phyloP scores from a whole-genome alignment of 441 rosid species.

The Raphanus hybrid region DNA sequence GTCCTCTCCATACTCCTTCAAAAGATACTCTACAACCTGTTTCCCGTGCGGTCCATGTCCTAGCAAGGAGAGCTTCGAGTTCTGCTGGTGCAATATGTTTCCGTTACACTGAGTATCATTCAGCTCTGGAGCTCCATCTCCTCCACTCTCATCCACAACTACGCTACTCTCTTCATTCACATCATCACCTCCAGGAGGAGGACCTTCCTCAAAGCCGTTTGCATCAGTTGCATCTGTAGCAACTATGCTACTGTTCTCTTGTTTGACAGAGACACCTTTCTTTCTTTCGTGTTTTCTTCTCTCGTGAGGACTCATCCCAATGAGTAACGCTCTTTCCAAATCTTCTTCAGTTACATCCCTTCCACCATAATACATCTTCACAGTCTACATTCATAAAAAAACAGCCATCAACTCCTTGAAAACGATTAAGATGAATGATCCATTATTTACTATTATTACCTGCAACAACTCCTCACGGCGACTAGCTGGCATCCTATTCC shows the following conservation, averaged over 20 bases:
- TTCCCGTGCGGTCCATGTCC: constrained; percentile 99
- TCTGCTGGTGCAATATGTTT: constrained; percentile 46
- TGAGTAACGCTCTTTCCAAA: constrained; percentile 81
- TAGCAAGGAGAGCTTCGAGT: constrained; percentile 72
- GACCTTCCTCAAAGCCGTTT: constrained; percentile 19
- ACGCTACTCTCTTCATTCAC: constrained; percentile 33
- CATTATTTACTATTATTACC: constrained; percentile 36
- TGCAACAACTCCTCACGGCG: constrained; percentile 78
- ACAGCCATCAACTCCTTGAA: not conserved
- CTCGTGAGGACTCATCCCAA: constrained; percentile 92
- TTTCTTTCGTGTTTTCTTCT: constrained; percentile 72
- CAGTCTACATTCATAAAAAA: constrained; percentile 49
- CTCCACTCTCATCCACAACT: constrained; percentile 41
- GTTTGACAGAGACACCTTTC: constrained; percentile 56
- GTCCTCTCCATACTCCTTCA: constrained; percentile 69
- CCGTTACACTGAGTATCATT: constrained; percentile 43
- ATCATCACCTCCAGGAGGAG: constrained; percentile 25
- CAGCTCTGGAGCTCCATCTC: constrained; percentile 42
- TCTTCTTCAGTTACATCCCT: constrained; percentile 80
- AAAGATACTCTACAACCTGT: constrained; percentile 74
- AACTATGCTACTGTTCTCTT: constrained; percentile 26
- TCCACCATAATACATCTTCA: constrained; percentile 86
- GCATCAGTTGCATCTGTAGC: too few relatives aligned
- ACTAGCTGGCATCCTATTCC: constrained; percentile 73
- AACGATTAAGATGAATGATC: not conserved